phyloP scores from a whole-genome alignment of 495 filamentous ascomycete genomes.

The Daldinia loculata region DNA sequence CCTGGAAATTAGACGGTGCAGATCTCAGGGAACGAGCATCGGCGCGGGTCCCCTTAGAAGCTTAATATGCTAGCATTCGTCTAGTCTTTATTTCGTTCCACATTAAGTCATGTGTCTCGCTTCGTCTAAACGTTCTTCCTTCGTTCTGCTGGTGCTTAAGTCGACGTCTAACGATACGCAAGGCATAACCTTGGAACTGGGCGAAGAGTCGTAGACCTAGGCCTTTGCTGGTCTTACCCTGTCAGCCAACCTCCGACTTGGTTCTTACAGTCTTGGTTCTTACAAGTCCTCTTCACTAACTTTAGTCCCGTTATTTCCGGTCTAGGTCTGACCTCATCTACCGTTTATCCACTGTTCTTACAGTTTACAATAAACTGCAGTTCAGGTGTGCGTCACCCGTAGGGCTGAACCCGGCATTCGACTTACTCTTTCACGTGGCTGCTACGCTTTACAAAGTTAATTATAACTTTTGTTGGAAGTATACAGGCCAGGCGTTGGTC shows the following conservation, averaged over 20 bases:
- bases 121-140: conserved; percentile 25
- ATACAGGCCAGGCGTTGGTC: conserved; percentile 19
- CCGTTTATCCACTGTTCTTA: conserved; percentile 18
- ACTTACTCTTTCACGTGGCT: conserved; percentile 30
- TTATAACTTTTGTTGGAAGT: neutral
- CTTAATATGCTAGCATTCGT: conserved; percentile 32
- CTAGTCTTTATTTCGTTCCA: conserved; percentile 30
- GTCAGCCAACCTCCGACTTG: conserved; percentile 17
- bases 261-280: conserved; percentile 24
- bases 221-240: conserved; percentile 30
- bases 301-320: conserved; percentile 26
- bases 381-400: conserved; percentile 27
- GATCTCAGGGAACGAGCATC: conserved; percentile 25
- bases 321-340: conserved; percentile 32
- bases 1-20: conserved; percentile 33
- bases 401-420: conserved; percentile 33
- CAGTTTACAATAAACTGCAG: conserved; percentile 18
- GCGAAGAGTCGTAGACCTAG: conserved; percentile 14
- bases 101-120: conserved; percentile 38
- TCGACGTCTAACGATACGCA: conserved; percentile 31
- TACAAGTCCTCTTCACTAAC: conserved; percentile 20
- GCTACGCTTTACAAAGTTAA: conserved; percentile 9
- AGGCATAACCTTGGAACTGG: conserved; percentile 15
- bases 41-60: conserved; percentile 19
- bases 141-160: conserved; percentile 37